Base-by-base conservation (phyloP, 768 basidiomycete genomes). In the Crassisporium funariophilum region DNA sequence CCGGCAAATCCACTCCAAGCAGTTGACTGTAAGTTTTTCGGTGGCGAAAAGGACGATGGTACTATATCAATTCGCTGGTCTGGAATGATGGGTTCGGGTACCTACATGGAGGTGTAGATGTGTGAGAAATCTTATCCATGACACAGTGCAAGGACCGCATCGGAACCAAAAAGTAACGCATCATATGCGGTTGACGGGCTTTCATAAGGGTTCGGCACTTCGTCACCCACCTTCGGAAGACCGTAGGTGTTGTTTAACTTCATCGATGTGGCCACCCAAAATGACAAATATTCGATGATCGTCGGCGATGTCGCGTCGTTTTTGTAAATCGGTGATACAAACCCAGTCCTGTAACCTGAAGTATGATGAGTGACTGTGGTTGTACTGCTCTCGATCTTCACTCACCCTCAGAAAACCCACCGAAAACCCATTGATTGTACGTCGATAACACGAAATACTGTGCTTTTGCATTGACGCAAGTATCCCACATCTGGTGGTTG, bases 401-500 rank as follows among this genome's bases (percentile, higher is more conserved):
- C 50, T 40, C 59, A 81, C 83, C 78, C 57, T 64, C 60, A n/a
- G 81, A 79, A 57, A 83, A 84, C 16, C 67, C 73, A 4, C 83
- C 83, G 54, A 84, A 84, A 5, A 77, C 67, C 83, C 82, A 84
- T 12, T 78, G 72, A 36, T 75, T 71, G 56, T 83, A 84, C 3
- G 77, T 78, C 5, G 82, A 82, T 41, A 84, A 56, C 12, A 82
- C 73, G 42, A 84, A 84, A 71, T 76, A 81, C 21, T 69, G 76
- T 3, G 74, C 73, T 19, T 72, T 67, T 50, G 66, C 68, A 31
- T 64, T 58, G 35, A 72, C 74, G 61, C 82, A 84, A 15, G 68
- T 54, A 57, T 84, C 83, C 78, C 80, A 84, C 24, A 83, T 56
- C 79, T 81, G 44, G n/a, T n/a, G n/a, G n/a, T n/a, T n/a, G n/a